A percentile compares a stretch with the other conserved stretches of the same genome.
phyloP scores from a whole-genome alignment of 352 stramenopile genomes.

The Pythium oligandrum region DNA sequence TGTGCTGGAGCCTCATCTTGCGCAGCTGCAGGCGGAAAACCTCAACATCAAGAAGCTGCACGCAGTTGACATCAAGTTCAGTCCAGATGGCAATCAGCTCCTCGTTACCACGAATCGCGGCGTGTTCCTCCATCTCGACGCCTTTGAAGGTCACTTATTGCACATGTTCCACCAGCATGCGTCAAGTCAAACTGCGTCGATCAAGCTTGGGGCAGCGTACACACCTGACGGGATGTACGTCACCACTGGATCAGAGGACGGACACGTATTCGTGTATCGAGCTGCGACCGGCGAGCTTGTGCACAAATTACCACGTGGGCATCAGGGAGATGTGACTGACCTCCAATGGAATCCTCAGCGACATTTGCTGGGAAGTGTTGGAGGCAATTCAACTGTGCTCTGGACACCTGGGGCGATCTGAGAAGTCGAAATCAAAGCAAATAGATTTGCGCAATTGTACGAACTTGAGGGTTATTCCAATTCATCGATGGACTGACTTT shows the following conservation, averaged over 20 bases:
- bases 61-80: constrained; percentile 78
- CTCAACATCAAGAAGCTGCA: constrained; percentile 62
- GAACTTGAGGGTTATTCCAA: no score
- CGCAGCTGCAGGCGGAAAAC: constrained; percentile 38
- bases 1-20: constrained; percentile 60
- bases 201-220: constrained; percentile 62
- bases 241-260: constrained; percentile 64
- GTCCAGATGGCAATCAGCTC: constrained; percentile 79
- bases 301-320: constrained; percentile 45
- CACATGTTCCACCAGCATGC: constrained; percentile 66
- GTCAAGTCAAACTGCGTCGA: constrained; percentile 21
- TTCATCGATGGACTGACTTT: no score
- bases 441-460: constrained; percentile 5
- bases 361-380: constrained; percentile 68
- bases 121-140: constrained; percentile 78
- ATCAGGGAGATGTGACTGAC: constrained; percentile 59
- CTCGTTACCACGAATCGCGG: constrained; percentile 79
- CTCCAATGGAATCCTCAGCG: constrained; percentile 83
- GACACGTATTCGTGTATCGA: constrained; percentile 68
- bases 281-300: constrained; percentile 51
- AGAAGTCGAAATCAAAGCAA: constrained; percentile 3
- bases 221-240: constrained; percentile 76
- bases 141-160: constrained; percentile 77
- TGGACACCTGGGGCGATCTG: constrained; percentile 39
- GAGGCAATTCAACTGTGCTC: constrained; percentile 69